Evolutionary conservation across 1,139 yeast genomes (phyloP).

Genomic region (Sugiyamaella paludigena): DNA sequence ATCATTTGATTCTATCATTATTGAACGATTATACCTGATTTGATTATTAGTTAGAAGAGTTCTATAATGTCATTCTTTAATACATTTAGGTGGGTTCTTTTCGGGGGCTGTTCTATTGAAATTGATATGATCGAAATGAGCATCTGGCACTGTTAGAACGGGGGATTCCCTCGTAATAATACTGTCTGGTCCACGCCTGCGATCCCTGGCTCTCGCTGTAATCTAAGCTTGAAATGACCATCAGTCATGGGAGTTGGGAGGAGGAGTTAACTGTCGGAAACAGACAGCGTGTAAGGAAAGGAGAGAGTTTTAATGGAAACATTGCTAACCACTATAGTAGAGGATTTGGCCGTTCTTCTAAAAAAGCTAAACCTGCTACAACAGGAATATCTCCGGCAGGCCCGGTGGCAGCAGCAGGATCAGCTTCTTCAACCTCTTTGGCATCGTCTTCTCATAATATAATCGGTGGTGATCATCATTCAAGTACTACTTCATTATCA

Average conservation of each 20-base stretch:
- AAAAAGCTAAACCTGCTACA: constrained; percentile 40
- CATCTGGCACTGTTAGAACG: neutral
- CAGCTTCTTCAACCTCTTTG: constrained; percentile 14
- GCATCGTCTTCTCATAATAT: constrained; percentile 7
- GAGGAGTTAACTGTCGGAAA: too few relatives aligned
- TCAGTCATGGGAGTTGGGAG: too few relatives aligned
- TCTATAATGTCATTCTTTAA: constrained; percentile 44
- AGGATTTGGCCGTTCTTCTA: constrained; percentile 64
- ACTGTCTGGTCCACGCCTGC: too few relatives aligned
- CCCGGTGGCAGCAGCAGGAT: constrained; percentile 11
- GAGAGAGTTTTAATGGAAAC: too few relatives aligned
- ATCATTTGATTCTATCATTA: too few relatives aligned
- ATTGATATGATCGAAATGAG: neutral
- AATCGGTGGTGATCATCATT: neutral
- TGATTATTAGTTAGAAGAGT: too few relatives aligned
- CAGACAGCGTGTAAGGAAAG: too few relatives aligned
- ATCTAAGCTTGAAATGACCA: too few relatives aligned
- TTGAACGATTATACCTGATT: too few relatives aligned
- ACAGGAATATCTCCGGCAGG: constrained; percentile 17
- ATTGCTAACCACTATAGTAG: constrained; percentile 35
- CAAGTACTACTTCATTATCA: constrained; percentile 5
- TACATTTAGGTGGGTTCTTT: constrained; percentile 46
- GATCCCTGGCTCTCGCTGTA: too few relatives aligned
- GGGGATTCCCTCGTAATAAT: too few relatives aligned
- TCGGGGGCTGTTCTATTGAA: too few relatives aligned